Percentiles rank a stretch among this genome's conserved stretches.
Evolutionary conservation across 1,284 basidiomycete genomes (phyloP).

Genomic region (Trichosporon sp.): DNA sequence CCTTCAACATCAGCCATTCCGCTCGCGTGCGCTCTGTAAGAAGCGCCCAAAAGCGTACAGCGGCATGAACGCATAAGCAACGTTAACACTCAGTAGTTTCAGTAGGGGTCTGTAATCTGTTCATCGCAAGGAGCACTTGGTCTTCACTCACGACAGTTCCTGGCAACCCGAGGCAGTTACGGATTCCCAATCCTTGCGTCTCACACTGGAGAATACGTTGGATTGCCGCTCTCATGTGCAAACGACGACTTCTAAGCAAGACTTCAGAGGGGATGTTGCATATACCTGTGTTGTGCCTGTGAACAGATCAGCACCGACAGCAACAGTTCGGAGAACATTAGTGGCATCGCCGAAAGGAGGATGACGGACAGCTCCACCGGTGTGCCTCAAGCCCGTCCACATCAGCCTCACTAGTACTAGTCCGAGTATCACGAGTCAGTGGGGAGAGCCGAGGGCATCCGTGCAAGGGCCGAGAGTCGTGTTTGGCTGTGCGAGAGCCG

Average conservation of each 20-base stretch:
- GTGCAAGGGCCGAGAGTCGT: neutral
- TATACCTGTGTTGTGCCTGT: too few species aligned
- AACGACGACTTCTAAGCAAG: too few species aligned
- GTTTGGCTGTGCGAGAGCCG: neutral
- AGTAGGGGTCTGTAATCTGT: slow-evolving; percentile 16
- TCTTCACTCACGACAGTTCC: neutral
- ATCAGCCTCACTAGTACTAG: too few species aligned
- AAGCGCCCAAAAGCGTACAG: neutral
- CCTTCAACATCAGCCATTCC: slow-evolving; percentile 8
- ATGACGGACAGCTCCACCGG: neutral
- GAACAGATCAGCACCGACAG: too few species aligned
- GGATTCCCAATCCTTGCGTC: neutral
- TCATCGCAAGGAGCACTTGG: neutral
- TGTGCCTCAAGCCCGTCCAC: neutral
- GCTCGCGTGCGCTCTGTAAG: neutral
- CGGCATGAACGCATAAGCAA: slow-evolving; percentile 15
- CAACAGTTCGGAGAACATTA: too few species aligned
- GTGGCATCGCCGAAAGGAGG: neutral
- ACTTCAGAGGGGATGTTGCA: too few species aligned
- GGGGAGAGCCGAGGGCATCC: neutral
- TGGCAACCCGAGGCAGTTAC: neutral
- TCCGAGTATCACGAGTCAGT: neutral
- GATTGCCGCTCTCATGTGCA: too few species aligned
- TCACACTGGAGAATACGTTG: too few species aligned
- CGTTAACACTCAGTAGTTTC: slow-evolving; percentile 15